Percentiles rank a stretch among this genome's conserved stretches.
Evolutionary conservation across 306 rosid genomes (phyloP).

Genomic region (Psophocarpus tetragonolobus): DNA sequence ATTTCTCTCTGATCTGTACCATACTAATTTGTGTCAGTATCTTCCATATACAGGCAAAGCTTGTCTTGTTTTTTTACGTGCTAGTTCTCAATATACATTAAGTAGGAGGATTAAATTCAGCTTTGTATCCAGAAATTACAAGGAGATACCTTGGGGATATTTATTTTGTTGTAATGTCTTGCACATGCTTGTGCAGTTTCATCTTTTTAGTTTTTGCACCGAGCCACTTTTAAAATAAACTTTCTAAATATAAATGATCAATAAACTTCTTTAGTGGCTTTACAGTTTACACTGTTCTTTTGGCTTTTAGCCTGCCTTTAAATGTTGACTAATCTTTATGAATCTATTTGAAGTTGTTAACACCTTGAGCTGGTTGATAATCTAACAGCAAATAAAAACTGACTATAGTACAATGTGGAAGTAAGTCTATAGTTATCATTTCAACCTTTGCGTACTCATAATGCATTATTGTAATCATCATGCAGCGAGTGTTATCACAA

Average conservation of each 20-base stretch:
- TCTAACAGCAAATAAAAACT: background rate
- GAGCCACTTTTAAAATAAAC: background rate
- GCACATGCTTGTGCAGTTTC: background rate
- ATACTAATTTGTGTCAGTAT: background rate
- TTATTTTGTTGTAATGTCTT: background rate
- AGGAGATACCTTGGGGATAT: background rate
- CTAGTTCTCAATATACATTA: background rate
- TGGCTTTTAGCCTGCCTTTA: background rate
- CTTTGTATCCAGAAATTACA: background rate
- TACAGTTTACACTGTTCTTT: background rate
- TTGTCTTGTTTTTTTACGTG: background rate
- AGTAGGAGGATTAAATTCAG: background rate
- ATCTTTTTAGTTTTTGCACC: background rate
- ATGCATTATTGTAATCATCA: constrained; percentile 20
- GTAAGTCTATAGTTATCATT: background rate
- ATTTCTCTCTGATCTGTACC: background rate
- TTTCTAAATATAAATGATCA: background rate
- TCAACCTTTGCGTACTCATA: constrained; percentile 7
- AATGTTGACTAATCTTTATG: background rate
- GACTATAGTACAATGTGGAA: background rate
- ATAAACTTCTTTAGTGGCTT: background rate
- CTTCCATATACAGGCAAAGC: background rate
- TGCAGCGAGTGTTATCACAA: constrained; percentile 81
- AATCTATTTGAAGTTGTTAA: constrained; percentile 11
- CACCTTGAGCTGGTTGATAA: background rate